phyloP scores from a whole-genome alignment of 176 grass and related monocot genomes.

The Otatea glauca region DNA sequence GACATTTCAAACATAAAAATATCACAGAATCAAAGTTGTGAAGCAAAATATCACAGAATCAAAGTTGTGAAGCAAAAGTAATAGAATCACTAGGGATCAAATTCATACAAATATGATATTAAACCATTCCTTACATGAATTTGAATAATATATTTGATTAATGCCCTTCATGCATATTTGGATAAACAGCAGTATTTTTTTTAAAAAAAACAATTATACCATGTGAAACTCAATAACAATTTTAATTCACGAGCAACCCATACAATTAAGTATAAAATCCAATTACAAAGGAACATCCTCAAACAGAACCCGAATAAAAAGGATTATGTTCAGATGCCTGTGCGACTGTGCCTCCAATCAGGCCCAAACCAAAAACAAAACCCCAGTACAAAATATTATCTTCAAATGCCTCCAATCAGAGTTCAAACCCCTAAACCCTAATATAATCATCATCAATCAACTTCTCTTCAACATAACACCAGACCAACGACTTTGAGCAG shows the following conservation, averaged over 20 bases:
- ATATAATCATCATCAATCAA: background rate
- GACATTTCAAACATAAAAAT: too few species aligned
- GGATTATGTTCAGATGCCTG: background rate
- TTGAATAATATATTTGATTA: background rate
- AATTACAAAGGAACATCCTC: background rate
- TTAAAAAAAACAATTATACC: background rate
- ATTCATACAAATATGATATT: background rate
- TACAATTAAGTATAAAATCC: background rate
- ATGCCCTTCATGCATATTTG: background rate
- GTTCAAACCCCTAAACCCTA: background rate
- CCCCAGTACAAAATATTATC: background rate
- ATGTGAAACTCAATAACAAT: background rate
- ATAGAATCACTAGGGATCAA: background rate
- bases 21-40: background rate
- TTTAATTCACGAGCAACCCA: constrained; percentile 10
- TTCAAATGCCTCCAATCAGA: background rate
- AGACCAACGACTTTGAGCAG: background rate
- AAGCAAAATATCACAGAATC: constrained; percentile 13
- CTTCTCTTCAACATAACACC: background rate
- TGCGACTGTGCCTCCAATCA: background rate
- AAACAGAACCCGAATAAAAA: background rate
- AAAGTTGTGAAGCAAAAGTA: background rate
- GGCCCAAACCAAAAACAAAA: background rate
- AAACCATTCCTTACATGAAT: constrained; percentile 2
- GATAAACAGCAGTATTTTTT: too few species aligned